These are phyloP conservation scores for Cornus controversa DNA, from an alignment of 148 eudicot species.

Conservation along the genomic window DNA sequence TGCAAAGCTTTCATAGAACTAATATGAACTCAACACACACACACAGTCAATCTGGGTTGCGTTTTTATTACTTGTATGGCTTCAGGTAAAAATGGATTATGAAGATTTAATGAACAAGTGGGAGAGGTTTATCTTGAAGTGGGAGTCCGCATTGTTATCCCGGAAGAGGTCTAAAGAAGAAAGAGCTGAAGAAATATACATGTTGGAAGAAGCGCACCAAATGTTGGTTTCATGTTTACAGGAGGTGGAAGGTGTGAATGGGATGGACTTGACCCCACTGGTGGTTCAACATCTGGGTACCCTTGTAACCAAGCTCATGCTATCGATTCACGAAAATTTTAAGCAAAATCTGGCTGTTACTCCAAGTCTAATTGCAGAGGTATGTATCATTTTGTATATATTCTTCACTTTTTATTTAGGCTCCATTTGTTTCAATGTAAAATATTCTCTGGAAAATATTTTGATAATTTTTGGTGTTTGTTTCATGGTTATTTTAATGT, in stretches of 20 bases:
- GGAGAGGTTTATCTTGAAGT: not conserved
- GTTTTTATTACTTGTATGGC: not conserved
- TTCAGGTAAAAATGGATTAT: constrained; percentile 1
- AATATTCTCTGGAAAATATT: too few species aligned
- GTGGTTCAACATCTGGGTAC: not conserved
- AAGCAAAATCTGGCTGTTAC: not conserved
- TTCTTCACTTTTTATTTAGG: too few species aligned
- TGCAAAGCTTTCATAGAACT: not conserved
- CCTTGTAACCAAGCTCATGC: not conserved
- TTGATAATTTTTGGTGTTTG: too few species aligned
- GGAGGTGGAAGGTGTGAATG: not conserved
- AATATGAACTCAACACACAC: not conserved
- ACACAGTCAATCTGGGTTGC: not conserved
- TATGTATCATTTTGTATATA: not conserved
- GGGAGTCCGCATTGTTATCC: not conserved
- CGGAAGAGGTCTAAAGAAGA: too few species aligned
- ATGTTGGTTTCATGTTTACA: not conserved
- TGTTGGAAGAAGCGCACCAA: not conserved
- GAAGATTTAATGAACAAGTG: constrained; percentile 1
- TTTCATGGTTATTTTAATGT: too few species aligned
- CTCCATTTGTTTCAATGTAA: too few species aligned
- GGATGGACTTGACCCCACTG: too few species aligned
- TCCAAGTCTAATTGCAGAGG: not conserved
- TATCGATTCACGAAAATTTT: not conserved
- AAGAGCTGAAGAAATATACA: not conserved